phyloP scores from a whole-genome alignment of 2,329 filamentous ascomycete species.

The Aureobasidium mangrovei region DNA sequence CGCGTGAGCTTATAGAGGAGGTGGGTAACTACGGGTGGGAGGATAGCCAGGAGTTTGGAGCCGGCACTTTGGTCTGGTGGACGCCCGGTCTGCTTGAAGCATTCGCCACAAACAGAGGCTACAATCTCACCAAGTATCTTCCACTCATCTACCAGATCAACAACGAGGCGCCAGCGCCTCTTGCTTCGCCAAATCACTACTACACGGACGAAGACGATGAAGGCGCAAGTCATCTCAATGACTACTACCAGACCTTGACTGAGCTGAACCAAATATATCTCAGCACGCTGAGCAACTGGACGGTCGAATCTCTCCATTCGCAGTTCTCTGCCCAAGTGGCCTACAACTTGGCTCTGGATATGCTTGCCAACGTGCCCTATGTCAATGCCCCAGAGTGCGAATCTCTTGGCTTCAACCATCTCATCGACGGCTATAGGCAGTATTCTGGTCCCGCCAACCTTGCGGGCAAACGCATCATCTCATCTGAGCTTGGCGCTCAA shows the following conservation, averaged over 20 bases:
- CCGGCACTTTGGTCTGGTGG: constrained; percentile 16
- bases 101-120: constrained; percentile 23
- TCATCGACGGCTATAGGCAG: constrained; percentile 28
- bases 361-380: constrained; percentile 24
- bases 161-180: constrained; percentile 17
- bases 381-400: constrained; percentile 29
- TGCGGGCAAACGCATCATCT: constrained; percentile 25
- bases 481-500: constrained; percentile 28
- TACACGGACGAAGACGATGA: constrained; percentile 20
- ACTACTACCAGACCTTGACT: constrained; percentile 26
- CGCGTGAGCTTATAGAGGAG: constrained; percentile 19
- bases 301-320: constrained; percentile 19
- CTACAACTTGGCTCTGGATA: constrained; percentile 30
- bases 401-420: constrained; percentile 26
- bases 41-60: constrained; percentile 15
- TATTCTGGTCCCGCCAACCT: constrained; percentile 28
- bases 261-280: constrained; percentile 27
- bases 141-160: constrained; percentile 25
- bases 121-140: constrained; percentile 25
- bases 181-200: constrained; percentile 19
- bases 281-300: constrained; percentile 22
- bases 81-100: constrained; percentile 21
- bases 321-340: constrained; percentile 26
- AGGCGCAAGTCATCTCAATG: constrained; percentile 21
- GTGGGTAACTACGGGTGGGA: constrained; percentile 17